A percentile compares a stretch with the other conserved stretches of the same genome.
phyloP scores from a whole-genome alignment of 805 yeast species.

The Nakazawaea anatomiae region DNA sequence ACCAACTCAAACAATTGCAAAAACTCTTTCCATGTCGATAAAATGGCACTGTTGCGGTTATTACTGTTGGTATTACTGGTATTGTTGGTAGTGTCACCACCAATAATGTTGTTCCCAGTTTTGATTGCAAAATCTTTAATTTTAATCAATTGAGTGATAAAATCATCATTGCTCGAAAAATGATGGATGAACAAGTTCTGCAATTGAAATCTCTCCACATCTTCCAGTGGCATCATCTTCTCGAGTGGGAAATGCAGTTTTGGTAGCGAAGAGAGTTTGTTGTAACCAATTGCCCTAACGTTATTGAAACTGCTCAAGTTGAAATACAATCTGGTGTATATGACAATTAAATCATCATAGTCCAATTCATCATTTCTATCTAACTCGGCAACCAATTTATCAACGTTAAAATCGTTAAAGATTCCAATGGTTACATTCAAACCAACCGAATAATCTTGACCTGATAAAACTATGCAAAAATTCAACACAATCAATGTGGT shows the following conservation, averaged over 20 bases:
- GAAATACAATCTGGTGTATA: conserved; percentile 35
- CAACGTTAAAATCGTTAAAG: conserved; percentile 53
- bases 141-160: not conserved
- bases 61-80: too few species aligned
- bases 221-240: conserved; percentile 10
- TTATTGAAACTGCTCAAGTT: conserved; percentile 44
- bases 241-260: conserved; percentile 17
- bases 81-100: not conserved
- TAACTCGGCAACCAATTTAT: conserved; percentile 26
- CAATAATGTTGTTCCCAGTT: not conserved
- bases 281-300: conserved; percentile 43
- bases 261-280: not conserved
- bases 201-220: conserved; percentile 13
- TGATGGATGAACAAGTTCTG: not conserved
- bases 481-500: conserved; percentile 39
- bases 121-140: not conserved
- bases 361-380: conserved; percentile 14
- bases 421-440: conserved; percentile 47
- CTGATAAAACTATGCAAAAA: conserved; percentile 52
- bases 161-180: not conserved
- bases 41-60: not conserved
- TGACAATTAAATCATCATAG: conserved; percentile 8
- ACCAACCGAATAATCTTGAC: conserved; percentile 54
- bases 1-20: conserved; percentile 17
- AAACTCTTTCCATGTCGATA: conserved; percentile 14